Evolutionary conservation across 148 eudicot species (phyloP).

Genomic region (Vaccinium myrtillus): DNA sequence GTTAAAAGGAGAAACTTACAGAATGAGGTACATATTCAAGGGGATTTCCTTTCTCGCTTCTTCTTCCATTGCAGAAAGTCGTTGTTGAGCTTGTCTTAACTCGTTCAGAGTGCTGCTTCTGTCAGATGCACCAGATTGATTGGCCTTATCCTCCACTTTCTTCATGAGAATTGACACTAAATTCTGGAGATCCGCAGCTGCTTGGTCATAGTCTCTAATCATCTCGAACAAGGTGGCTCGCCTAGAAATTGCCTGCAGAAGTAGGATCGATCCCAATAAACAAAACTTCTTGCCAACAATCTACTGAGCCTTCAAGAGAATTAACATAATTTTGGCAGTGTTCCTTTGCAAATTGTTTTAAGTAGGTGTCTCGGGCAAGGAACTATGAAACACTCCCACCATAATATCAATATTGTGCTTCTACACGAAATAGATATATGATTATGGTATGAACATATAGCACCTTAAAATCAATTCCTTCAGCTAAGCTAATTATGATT

Average conservation of each 20-base stretch:
- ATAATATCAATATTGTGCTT: neutral
- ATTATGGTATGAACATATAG: neutral
- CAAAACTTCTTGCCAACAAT: neutral
- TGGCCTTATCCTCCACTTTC: constrained; percentile 54
- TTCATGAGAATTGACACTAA: constrained; percentile 54
- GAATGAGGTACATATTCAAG: constrained; percentile 74
- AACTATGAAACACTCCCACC: neutral
- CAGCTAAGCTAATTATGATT: neutral
- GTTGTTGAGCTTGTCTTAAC: constrained; percentile 61
- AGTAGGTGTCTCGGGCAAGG: neutral
- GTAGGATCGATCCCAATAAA: neutral
- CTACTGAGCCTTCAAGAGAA: neutral
- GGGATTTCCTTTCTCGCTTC: constrained; percentile 61
- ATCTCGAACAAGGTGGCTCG: constrained; percentile 82
- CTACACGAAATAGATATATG: neutral
- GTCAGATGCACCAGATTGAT: constrained; percentile 44
- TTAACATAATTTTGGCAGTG: neutral
- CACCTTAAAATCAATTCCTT: neutral
- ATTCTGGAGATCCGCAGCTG: constrained; percentile 66
- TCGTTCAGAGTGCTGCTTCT: constrained; percentile 41
- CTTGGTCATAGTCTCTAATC: constrained; percentile 94
- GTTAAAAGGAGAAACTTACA: constrained; percentile 51
- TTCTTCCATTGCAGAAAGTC: constrained; percentile 66
- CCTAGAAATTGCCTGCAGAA: constrained; percentile 78
- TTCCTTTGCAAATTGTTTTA: neutral